These are phyloP conservation scores for Fusarium verticillioides DNA, from an alignment of 2,329 filamentous ascomycete genomes.

Conservation along the genomic window DNA sequence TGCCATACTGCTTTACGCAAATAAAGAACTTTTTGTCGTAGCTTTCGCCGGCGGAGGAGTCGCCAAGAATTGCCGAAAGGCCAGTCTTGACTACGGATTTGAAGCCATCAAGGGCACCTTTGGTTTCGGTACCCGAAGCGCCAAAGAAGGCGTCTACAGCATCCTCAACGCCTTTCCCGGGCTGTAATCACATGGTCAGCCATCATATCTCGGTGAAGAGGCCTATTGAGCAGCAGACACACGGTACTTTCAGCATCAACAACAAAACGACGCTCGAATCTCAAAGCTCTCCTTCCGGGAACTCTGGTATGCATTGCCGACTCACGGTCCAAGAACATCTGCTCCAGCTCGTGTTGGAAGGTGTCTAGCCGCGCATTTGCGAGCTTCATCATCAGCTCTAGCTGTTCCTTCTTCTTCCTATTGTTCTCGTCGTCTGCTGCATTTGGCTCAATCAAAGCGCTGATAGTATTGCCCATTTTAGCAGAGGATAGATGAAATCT, in stretches of 20 bases:
- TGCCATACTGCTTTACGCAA: background rate
- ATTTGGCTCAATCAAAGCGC: background rate
- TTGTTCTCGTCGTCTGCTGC: background rate
- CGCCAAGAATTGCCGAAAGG: background rate
- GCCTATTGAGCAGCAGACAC: fast-evolving
- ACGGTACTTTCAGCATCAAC: background rate
- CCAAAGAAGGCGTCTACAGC: background rate
- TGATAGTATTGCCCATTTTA: background rate
- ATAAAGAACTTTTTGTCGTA: background rate
- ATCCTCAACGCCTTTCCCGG: background rate
- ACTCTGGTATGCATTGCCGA: background rate
- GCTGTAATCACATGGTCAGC: background rate
- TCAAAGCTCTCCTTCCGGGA: background rate
- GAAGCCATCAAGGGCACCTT: background rate
- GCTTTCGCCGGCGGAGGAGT: background rate
- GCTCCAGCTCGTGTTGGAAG: background rate
- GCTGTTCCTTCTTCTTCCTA: background rate
- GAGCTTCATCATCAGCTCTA: background rate
- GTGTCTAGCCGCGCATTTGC: background rate
- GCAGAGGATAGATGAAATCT: background rate
- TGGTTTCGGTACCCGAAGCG: background rate
- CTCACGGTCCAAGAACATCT: background rate
- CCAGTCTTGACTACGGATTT: background rate
- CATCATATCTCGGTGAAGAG: fast-evolving
- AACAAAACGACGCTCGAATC: background rate